Base-by-base conservation (phyloP, 2,329 filamentous ascomycete species). In the Colletotrichum echinochloae region DNA sequence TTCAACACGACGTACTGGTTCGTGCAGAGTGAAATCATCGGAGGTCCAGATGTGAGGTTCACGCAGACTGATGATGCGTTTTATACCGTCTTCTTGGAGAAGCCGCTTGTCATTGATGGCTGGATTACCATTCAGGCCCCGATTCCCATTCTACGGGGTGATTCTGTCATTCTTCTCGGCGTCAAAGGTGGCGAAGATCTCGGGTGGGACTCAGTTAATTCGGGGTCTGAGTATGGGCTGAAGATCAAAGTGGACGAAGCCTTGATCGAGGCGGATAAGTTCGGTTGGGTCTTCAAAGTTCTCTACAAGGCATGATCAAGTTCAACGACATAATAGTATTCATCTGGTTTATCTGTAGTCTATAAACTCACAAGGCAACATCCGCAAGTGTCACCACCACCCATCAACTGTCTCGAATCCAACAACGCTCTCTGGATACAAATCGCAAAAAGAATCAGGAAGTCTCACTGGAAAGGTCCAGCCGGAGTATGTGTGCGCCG, bases 1-100 rank as follows among this genome's bases (percentile, higher is more conserved):
- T 89, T 85, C 75, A 85, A 87, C 65, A 89, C 88, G 5, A 87
- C 83, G 1, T 88, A 87, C 74, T 88, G 85, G 85, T 83, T 83
- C 72, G 76, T 86, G 2, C 80, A 85, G 0, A 78, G 82, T 20
- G 84, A 85, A 57, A 81, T 82, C 0, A 78, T 77, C 1, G 67
- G 63, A 7, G 67, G 67, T 1, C 67, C 67, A 11, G 77, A 82
- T 8, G 75, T 88, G 0, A 77, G 87, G 5, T 89, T 88, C 73
- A 88, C 87, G 4, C 83, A 83, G 73, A 88, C 82, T 0, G 69
- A 78, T 1, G 82, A 86, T 11, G 86, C 87, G 0, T 89, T 89
- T 70, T 89, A 88, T 72, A 79, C 88, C 46, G 72, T 83, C 18
- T 81, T 82, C 2, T 73, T 89, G 41, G 78, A 80, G 7, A 79